These are phyloP conservation scores for Paxillus rubicundulus DNA, from an alignment of 768 basidiomycete genomes.

Conservation along the genomic window DNA sequence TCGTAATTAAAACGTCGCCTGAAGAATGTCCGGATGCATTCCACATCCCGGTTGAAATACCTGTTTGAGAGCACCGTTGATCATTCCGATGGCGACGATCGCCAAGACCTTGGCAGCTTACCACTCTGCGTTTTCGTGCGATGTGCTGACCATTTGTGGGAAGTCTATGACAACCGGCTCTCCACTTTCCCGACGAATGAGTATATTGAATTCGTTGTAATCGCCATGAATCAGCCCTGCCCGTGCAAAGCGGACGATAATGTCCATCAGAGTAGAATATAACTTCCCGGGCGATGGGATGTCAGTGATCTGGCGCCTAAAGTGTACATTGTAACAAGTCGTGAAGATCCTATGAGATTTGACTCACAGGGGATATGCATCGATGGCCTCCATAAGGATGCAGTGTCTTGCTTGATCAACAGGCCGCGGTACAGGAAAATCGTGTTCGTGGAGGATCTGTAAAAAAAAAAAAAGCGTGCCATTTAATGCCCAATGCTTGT, in stretches of 20 bases:
- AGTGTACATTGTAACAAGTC: slow-evolving; percentile 2
- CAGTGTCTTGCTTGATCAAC: slow-evolving; percentile 95
- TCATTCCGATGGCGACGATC: slow-evolving; percentile 10
- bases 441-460: slow-evolving; percentile 87
- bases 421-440: slow-evolving; percentile 90
- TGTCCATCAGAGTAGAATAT: slow-evolving; percentile 90
- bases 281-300: slow-evolving; percentile 84
- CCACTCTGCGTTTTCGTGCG: slow-evolving; percentile 97
- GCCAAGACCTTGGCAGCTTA: slow-evolving; percentile 35
- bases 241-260: slow-evolving; percentile 91
- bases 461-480: not conserved
- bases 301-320: slow-evolving; percentile 82
- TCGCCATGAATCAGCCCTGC: slow-evolving; percentile 98
- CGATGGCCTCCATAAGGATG: slow-evolving; percentile 94
- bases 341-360: not conserved
- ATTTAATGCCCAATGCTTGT: not conserved
- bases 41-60: slow-evolving; percentile 99
- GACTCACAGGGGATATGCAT: slow-evolving; percentile 88
- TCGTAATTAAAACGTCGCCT: slow-evolving; percentile 89
- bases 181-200: slow-evolving; percentile 72
- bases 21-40: slow-evolving; percentile 94
- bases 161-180: slow-evolving; percentile 96
- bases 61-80: slow-evolving; percentile 39
- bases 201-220: slow-evolving; percentile 99
- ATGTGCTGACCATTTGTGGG: slow-evolving; percentile 98